Conservation (phyloP, 192 early-diverging fungal species). For the Backusella tarrabulga region DNA sequence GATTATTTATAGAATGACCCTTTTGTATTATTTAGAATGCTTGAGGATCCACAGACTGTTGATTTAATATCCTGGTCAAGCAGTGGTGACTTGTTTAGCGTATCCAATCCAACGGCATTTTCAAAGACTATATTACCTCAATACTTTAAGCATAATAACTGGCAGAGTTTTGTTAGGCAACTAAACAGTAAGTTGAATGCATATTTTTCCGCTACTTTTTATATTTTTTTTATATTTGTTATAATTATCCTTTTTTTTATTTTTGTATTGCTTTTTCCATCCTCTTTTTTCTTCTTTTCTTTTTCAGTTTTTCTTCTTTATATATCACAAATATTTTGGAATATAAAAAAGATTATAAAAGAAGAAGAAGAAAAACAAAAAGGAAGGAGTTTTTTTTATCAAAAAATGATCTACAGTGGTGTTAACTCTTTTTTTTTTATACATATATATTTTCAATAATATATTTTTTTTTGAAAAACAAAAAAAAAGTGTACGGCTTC, state of each 20-base stretch:
- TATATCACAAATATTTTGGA: neutral
- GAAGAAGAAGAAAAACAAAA: neutral
- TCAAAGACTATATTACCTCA: slow-evolving; percentile 75
- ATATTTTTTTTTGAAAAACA: neutral
- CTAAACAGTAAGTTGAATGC: slow-evolving; percentile 62
- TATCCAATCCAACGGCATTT: slow-evolving; percentile 84
- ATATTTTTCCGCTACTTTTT: neutral
- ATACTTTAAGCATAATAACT: slow-evolving; percentile 92
- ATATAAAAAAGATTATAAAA: neutral
- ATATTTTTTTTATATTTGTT: neutral
- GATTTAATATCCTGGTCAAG: slow-evolving; percentile 76
- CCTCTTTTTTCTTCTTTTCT: neutral
- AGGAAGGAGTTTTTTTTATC: neutral
- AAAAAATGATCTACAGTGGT: neutral
- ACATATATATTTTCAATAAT: neutral
- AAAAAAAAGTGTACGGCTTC: slow-evolving; percentile 47
- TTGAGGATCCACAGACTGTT: slow-evolving; percentile 65
- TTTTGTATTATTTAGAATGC: slow-evolving; percentile 49
- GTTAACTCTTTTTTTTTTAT: slow-evolving; percentile 2
- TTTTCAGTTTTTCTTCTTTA: neutral
- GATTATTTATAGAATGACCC: neutral
- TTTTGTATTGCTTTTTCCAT: neutral
- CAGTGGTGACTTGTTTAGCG: slow-evolving; percentile 83
- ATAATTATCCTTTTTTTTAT: neutral
- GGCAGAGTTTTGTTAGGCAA: slow-evolving; percentile 88